These are phyloP conservation scores for Sclerotinia sclerotiorum DNA, from an alignment of 2,329 filamentous ascomycete species.

Conservation along the genomic window DNA sequence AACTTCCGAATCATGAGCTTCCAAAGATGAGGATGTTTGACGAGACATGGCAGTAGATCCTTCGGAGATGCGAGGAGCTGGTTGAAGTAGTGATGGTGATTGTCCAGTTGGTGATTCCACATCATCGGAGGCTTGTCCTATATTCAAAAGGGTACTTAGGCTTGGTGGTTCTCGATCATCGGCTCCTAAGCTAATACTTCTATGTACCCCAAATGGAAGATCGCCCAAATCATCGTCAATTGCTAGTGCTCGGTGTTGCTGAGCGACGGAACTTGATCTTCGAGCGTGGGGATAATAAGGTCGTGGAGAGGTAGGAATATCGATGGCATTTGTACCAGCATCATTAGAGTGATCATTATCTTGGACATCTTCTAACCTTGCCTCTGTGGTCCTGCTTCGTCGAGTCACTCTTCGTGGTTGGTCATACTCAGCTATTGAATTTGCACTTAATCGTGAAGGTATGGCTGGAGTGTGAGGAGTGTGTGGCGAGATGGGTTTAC, in stretches of 20 bases:
- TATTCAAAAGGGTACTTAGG: slow-evolving; percentile 61
- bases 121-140: slow-evolving; percentile 44
- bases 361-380: slow-evolving; percentile 32
- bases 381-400: slow-evolving; percentile 31
- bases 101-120: slow-evolving; percentile 39
- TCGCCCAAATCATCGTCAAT: slow-evolving; percentile 62
- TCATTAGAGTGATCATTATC: slow-evolving; percentile 43
- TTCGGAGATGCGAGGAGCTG: slow-evolving; percentile 38
- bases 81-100: slow-evolving; percentile 39
- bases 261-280: slow-evolving; percentile 68
- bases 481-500: slow-evolving; percentile 84
- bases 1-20: slow-evolving; percentile 33
- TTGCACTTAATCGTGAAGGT: slow-evolving; percentile 87
- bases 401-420: slow-evolving; percentile 36
- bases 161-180: slow-evolving; percentile 64
- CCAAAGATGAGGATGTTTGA: slow-evolving; percentile 37
- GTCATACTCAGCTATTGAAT: slow-evolving; percentile 74
- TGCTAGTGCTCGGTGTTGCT: slow-evolving; percentile 55
- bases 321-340: slow-evolving; percentile 64
- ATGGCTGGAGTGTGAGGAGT: slow-evolving; percentile 93
- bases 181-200: slow-evolving; percentile 66
- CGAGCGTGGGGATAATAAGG: slow-evolving; percentile 54
- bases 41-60: slow-evolving; percentile 33
- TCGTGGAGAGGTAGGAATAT: slow-evolving; percentile 71
- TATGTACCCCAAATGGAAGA: slow-evolving; percentile 58